phyloP scores from a whole-genome alignment of 257 asterid species.

The Euphrasia confusa region DNA sequence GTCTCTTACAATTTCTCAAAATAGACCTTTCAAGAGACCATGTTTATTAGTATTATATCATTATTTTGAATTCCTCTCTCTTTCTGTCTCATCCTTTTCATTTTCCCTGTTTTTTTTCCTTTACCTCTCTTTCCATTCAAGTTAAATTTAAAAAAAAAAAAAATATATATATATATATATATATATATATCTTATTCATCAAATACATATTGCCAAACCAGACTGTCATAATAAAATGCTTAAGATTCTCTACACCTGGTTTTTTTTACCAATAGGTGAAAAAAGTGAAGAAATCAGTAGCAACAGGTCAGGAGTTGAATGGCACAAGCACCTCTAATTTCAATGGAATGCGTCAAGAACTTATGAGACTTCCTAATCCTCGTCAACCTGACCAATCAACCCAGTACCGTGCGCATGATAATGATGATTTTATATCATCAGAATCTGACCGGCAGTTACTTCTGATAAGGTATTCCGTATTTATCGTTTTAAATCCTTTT shows the following conservation, averaged over 20 bases:
- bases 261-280: slow-evolving; percentile 49
- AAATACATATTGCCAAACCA: no score
- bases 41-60: no score
- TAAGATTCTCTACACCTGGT: not conserved
- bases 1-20: no score
- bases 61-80: no score
- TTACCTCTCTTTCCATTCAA: no score
- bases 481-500: slow-evolving; percentile 14
- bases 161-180: no score
- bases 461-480: slow-evolving; percentile 58
- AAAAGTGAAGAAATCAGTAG: slow-evolving; percentile 65
- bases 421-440: slow-evolving; percentile 77
- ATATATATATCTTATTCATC: no score
- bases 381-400: slow-evolving; percentile 51
- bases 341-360: slow-evolving; percentile 80
- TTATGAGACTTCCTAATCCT: slow-evolving; percentile 74
- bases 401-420: slow-evolving; percentile 45
- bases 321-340: slow-evolving; percentile 67
- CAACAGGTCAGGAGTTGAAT: slow-evolving; percentile 46
- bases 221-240: not conserved
- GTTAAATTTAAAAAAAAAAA: no score
- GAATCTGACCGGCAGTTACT: slow-evolving; percentile 91
- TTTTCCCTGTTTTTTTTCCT: no score
- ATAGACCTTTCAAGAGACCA: no score
- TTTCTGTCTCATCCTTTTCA: no score